These are phyloP conservation scores for Paraurostyla sp. DNA, from an alignment of 73 alveolate species.

Conservation along the genomic window DNA sequence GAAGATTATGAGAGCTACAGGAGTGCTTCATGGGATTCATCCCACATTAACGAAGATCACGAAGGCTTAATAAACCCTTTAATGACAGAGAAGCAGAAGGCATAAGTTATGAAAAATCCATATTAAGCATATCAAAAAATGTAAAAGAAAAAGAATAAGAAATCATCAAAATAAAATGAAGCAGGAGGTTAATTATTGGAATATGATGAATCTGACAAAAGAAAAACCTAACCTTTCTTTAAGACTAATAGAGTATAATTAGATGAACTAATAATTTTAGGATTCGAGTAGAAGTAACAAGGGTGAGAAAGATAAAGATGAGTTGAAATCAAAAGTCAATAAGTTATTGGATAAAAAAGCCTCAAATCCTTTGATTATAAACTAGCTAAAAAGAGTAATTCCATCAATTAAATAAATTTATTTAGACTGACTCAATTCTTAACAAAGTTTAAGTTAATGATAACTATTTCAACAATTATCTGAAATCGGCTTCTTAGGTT, in stretches of 20 bases:
- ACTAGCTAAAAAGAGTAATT: conserved; percentile 43
- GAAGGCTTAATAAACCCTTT: neutral
- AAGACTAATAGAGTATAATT: too few relatives aligned
- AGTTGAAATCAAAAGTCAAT: conserved; percentile 8
- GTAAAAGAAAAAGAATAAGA: neutral
- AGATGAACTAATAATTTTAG: too few relatives aligned
- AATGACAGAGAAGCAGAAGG: neutral
- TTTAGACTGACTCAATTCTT: conserved; percentile 41
- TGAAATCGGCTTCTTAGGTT: neutral
- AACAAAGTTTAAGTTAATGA: conserved; percentile 54
- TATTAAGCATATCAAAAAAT: neutral
- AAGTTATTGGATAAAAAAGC: conserved; percentile 55
- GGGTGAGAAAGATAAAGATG: conserved; percentile 13
- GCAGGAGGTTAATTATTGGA: too few relatives aligned
- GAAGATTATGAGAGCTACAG: conserved; percentile 12
- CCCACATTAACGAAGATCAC: neutral
- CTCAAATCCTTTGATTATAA: conserved; percentile 58
- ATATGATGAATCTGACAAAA: conserved; percentile 20
- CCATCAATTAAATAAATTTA: neutral
- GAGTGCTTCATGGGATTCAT: conserved; percentile 26
- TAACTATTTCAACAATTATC: neutral
- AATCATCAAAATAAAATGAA: too few relatives aligned
- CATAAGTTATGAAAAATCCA: neutral
- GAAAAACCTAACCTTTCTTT: too few relatives aligned
- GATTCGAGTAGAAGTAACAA: neutral